Conservation (phyloP, 2,329 filamentous ascomycete genomes). For the Verticillium dahliae region DNA sequence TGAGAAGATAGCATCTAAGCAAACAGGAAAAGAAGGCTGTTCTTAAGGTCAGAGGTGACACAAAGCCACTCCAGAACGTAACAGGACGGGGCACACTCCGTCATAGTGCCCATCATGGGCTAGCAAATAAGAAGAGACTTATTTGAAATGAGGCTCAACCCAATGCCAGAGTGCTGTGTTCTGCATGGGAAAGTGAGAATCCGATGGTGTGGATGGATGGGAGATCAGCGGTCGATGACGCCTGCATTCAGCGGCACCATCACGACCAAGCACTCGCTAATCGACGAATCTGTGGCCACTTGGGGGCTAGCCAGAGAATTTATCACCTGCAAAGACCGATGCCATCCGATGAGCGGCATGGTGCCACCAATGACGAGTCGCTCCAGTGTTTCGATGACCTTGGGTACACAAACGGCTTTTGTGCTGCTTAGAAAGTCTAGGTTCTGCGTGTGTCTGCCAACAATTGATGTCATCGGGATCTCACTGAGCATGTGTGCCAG, state of each 20-base stretch:
- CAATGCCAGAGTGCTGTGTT: background rate
- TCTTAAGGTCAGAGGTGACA: background rate
- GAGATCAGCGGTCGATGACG: background rate
- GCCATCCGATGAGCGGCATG: too few relatives aligned
- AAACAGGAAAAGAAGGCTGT: background rate
- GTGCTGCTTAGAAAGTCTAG: too few relatives aligned
- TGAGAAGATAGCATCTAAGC: background rate
- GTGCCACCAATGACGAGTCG: too few relatives aligned
- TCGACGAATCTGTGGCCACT: background rate
- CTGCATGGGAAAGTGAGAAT: background rate
- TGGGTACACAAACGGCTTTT: too few relatives aligned
- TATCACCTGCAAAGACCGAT: background rate
- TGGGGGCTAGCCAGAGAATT: background rate
- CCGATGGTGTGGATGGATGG: background rate
- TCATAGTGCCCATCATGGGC: background rate
- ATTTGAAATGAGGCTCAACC: background rate
- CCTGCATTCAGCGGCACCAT: background rate
- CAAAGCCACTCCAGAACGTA: too few relatives aligned
- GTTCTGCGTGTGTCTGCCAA: too few relatives aligned
- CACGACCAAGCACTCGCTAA: background rate
- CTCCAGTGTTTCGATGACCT: too few relatives aligned
- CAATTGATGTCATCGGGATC: too few relatives aligned
- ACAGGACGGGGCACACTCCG: background rate
- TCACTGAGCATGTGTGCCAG: too few relatives aligned
- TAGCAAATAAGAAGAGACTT: background rate